A percentile compares a stretch with the other conserved stretches of the same genome.
Evolutionary conservation across 441 rosid species (phyloP).

Genomic region (Sinapis alba): DNA sequence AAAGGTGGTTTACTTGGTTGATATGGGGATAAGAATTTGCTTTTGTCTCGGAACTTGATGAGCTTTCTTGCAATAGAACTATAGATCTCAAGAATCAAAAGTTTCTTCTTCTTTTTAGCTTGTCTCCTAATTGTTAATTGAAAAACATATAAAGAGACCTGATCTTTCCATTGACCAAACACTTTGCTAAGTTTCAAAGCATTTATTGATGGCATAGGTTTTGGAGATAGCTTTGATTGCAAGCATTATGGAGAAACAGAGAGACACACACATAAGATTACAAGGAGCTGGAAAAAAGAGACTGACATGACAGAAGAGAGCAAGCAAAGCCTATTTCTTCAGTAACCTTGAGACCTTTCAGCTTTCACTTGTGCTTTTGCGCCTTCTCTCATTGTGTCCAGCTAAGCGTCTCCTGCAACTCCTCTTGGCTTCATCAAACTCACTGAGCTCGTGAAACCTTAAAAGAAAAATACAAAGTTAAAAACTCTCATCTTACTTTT

Average conservation of each 20-base stretch:
- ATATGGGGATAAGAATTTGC: constrained; percentile 67
- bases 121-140: constrained; percentile 6
- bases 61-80: constrained; percentile 18
- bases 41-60: neutral
- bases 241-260: constrained; percentile 27
- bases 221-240: constrained; percentile 29
- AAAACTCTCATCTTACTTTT: neutral
- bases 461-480: neutral
- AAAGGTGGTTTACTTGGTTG: constrained; percentile 57
- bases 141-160: constrained; percentile 14
- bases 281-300: neutral
- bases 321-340: constrained; percentile 31
- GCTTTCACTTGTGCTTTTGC: constrained; percentile 65
- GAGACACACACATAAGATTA: constrained; percentile 22
- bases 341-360: constrained; percentile 42
- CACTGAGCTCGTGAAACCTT: constrained; percentile 80
- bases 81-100: constrained; percentile 20
- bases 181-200: neutral
- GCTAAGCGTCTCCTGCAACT: constrained; percentile 89
- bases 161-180: constrained; percentile 1
- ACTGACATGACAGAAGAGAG: constrained; percentile 45
- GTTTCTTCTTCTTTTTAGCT: neutral
- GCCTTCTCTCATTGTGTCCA: constrained; percentile 86
- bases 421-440: constrained; percentile 77
- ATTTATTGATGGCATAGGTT: constrained; percentile 5